Evolutionary conservation across 108 stramenopile genomes (phyloP).

Genomic region (Chaetoceros muelleri): DNA sequence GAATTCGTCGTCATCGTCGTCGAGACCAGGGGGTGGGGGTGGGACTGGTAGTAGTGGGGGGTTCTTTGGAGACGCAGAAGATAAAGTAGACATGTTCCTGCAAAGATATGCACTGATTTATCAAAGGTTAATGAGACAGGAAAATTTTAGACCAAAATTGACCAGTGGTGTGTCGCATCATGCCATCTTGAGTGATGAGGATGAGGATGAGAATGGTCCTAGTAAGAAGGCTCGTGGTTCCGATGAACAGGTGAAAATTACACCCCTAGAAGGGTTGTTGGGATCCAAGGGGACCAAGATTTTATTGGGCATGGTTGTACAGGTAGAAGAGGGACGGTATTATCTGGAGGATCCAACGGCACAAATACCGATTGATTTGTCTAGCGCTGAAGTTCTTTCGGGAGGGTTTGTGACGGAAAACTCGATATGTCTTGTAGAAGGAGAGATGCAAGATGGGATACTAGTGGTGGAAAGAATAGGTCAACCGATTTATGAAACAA

Average conservation of each 20-base stretch:
- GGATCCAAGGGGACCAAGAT: constrained; percentile 35
- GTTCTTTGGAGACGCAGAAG: constrained; percentile 30
- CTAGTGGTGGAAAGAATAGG: constrained; percentile 55
- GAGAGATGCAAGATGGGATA: constrained; percentile 71
- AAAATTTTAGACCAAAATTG: constrained; percentile 48
- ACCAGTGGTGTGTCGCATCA: too few relatives aligned
- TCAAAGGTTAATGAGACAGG: constrained; percentile 61
- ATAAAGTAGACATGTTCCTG: constrained; percentile 50
- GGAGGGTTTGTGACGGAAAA: constrained; percentile 79
- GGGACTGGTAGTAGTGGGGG: too few relatives aligned
- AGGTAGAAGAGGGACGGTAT: constrained; percentile 48
- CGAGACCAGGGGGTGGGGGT: too few relatives aligned
- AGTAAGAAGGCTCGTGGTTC: background rate
- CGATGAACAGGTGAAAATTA: constrained; percentile 20
- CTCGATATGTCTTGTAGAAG: constrained; percentile 81
- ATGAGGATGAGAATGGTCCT: constrained; percentile 4
- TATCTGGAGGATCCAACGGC: constrained; percentile 76
- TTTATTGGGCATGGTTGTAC: constrained; percentile 44
- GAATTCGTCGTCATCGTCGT: background rate
- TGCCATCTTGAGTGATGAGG: too few relatives aligned
- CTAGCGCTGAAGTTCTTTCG: constrained; percentile 35
- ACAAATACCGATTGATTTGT: constrained; percentile 48
- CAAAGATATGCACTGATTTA: constrained; percentile 64
- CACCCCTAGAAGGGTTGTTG: constrained; percentile 45
- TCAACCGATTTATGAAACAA: constrained; percentile 64